These are phyloP conservation scores for Kalmanozyma brasiliensis DNA, from an alignment of 1,284 basidiomycete species.

Conservation along the genomic window DNA sequence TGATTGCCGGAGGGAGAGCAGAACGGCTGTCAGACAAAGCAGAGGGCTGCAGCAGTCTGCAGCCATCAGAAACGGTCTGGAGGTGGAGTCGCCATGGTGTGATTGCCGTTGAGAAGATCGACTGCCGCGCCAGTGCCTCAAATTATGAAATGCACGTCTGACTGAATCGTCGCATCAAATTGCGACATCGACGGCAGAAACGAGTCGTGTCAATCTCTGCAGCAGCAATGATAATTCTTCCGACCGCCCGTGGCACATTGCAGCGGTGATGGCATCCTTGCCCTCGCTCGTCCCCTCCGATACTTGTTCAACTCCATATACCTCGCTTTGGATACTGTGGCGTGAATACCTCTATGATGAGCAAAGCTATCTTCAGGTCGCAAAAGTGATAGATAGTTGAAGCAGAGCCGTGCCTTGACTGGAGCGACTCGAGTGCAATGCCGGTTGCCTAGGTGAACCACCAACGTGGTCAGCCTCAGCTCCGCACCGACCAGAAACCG, in stretches of 20 bases:
- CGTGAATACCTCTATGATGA: too few relatives aligned
- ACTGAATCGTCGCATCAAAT: conserved; percentile 30
- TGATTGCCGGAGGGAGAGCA: too few relatives aligned
- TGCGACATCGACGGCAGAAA: conserved; percentile 38
- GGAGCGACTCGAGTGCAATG: too few relatives aligned
- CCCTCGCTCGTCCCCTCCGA: background rate
- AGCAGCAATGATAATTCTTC: background rate
- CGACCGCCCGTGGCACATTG: background rate
- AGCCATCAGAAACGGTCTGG: background rate
- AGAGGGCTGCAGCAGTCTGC: background rate
- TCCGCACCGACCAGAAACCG: conserved; percentile 2
- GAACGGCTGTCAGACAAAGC: background rate
- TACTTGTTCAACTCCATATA: too few relatives aligned
- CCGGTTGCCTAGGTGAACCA: background rate
- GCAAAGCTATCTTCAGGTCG: too few relatives aligned
- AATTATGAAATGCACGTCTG: conserved; percentile 22
- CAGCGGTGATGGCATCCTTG: background rate
- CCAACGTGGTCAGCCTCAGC: background rate
- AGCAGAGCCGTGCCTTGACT: too few relatives aligned
- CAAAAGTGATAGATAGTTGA: too few relatives aligned
- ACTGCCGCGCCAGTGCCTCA: conserved; percentile 8
- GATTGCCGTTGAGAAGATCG: too few relatives aligned
- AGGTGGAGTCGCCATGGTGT: background rate
- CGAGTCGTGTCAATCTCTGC: conserved; percentile 39
- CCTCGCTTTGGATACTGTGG: too few relatives aligned